phyloP scores from a whole-genome alignment of 306 rosid species.

The Cicer chorassanicum region DNA sequence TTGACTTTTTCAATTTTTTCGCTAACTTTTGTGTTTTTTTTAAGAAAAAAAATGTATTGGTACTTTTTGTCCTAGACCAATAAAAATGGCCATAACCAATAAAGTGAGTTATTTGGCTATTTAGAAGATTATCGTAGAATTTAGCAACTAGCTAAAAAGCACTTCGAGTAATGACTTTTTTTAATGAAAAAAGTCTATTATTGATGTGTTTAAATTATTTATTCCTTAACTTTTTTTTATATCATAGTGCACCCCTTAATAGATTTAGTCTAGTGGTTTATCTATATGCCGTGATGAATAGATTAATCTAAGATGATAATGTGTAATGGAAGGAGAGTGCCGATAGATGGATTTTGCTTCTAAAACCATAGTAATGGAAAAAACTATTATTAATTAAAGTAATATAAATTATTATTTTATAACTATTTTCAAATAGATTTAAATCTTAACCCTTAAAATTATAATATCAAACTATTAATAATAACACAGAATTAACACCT shows the following conservation, averaged over 20 bases:
- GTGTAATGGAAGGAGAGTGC: slow-evolving; percentile 5
- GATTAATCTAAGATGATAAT: neutral
- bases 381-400: too few species aligned
- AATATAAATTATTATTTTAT: too few species aligned
- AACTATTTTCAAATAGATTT: too few species aligned
- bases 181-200: neutral
- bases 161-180: neutral
- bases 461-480: too few species aligned
- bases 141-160: slow-evolving; percentile 1
- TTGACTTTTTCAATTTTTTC: too few species aligned
- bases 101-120: slow-evolving; percentile 16
- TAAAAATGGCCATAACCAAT: slow-evolving; percentile 8
- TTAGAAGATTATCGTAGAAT: neutral
- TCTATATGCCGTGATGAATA: slow-evolving; percentile 1
- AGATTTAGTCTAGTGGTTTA: neutral
- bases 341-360: neutral
- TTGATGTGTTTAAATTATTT: neutral
- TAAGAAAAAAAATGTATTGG: neutral
- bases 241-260: neutral
- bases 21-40: slow-evolving; percentile 4
- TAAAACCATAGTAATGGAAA: too few species aligned
- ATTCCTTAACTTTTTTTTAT: neutral
- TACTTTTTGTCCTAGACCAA: slow-evolving; percentile 28
- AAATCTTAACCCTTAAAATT: too few species aligned
- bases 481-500: too few species aligned